These are phyloP conservation scores for Trichoderma asperellum DNA, from an alignment of 2,329 filamentous ascomycete species.

Conservation along the genomic window DNA sequence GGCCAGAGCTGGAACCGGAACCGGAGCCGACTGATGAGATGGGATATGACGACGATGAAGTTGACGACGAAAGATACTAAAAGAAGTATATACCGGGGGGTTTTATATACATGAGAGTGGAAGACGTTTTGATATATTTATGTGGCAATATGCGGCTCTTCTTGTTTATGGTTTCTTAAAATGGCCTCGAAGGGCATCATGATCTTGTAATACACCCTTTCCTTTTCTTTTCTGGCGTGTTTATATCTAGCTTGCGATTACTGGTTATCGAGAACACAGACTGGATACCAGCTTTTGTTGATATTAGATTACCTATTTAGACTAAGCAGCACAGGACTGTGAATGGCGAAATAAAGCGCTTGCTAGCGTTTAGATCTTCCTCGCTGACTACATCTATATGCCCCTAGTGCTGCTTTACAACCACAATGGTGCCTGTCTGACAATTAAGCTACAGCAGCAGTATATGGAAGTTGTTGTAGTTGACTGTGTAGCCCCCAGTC, in stretches of 20 bases:
- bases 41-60: slow-evolving; percentile 35
- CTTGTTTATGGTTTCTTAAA: neutral
- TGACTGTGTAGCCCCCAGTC: too few relatives aligned
- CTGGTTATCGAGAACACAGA: slow-evolving; percentile 2
- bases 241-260: neutral
- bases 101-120: neutral
- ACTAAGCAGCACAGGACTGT: slow-evolving; percentile 14
- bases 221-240: neutral
- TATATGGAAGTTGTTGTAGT: too few relatives aligned
- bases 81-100: slow-evolving; percentile 5
- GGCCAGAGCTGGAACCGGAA: slow-evolving; percentile 31
- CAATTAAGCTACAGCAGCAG: too few relatives aligned
- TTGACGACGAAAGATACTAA: slow-evolving; percentile 31
- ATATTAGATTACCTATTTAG: neutral
- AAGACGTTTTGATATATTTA: neutral
- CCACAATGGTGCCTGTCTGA: too few relatives aligned
- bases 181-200: neutral
- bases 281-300: slow-evolving; percentile 1
- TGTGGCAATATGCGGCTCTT: neutral
- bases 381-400: too few relatives aligned
- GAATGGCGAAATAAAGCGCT: neutral
- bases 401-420: too few relatives aligned
- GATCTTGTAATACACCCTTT: neutral
- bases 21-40: slow-evolving; percentile 32
- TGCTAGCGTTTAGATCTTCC: too few relatives aligned